Evolutionary conservation across 345 rosid species (phyloP).

Genomic region (Syzygium oleosum): DNA sequence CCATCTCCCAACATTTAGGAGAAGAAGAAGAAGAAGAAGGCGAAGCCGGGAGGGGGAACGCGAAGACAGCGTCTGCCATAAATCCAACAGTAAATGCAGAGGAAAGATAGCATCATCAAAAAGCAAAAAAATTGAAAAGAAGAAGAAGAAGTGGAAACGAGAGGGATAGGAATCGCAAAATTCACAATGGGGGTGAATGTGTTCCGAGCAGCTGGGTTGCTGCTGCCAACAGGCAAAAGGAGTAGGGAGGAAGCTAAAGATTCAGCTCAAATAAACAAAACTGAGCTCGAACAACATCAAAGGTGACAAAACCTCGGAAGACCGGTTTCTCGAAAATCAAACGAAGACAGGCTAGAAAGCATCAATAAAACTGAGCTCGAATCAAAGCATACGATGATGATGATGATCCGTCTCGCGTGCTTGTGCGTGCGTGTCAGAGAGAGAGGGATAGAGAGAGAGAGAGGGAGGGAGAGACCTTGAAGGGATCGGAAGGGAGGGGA

Average conservation of each 20-base stretch:
- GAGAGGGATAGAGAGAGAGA: not conserved
- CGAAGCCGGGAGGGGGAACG: not conserved
- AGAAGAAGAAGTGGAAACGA: not conserved
- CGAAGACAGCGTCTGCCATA: not conserved
- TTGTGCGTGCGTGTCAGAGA: not conserved
- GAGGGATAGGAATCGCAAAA: not conserved
- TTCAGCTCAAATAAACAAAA: not conserved
- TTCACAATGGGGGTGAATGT: not conserved
- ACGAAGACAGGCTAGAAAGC: not conserved
- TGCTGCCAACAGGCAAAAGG: not conserved
- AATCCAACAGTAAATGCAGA: not conserved
- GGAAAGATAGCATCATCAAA: not conserved
- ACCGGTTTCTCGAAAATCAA: not conserved
- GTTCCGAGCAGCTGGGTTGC: not conserved
- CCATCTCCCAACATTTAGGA: not conserved
- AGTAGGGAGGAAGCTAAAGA: not conserved
- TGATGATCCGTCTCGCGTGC: not conserved
- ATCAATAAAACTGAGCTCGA: not conserved
- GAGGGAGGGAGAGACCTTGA: slow-evolving; percentile 34
- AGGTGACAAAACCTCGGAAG: not conserved
- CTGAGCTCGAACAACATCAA: not conserved
- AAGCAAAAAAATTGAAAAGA: not conserved
- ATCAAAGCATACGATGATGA: not conserved
- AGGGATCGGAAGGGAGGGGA: slow-evolving; percentile 33
- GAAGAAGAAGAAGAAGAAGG: not conserved